Conservation (phyloP, 2,329 filamentous ascomycete species). For the Alternaria alternata region DNA sequence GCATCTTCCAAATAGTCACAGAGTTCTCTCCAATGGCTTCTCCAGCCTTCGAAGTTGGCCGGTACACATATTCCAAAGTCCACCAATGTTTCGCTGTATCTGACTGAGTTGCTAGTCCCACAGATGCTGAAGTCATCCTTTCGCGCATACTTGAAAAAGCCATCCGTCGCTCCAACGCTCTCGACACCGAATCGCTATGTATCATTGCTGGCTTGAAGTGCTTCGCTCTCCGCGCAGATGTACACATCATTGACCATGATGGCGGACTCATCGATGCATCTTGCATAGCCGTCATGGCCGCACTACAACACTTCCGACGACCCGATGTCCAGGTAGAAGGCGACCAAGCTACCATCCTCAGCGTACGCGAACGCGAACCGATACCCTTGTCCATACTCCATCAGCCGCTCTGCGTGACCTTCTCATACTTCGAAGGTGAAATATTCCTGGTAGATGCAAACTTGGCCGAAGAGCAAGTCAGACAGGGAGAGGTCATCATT, state of each 20-base stretch:
- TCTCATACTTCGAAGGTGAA: conserved; percentile 82
- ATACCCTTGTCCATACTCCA: conserved; percentile 91
- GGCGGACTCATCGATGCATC: conserved; percentile 87
- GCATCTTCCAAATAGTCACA: conserved; percentile 89
- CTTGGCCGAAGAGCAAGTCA: conserved; percentile 77
- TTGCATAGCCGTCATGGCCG: conserved; percentile 86
- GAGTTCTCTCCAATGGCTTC: conserved; percentile 93
- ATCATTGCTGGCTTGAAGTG: conserved; percentile 89
- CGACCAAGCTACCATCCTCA: conserved; percentile 84
- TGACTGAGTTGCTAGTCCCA: conserved; percentile 63
- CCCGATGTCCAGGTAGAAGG: conserved; percentile 89
- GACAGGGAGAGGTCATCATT: conserved; percentile 77
- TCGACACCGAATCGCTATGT: conserved; percentile 95
- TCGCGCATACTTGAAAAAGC: conserved; percentile 93
- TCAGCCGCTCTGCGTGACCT: conserved; percentile 89
- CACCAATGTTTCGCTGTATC: conserved; percentile 19
- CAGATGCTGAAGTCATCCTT: conserved; percentile 83
- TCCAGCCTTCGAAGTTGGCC: conserved; percentile 85
- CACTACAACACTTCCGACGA: conserved; percentile 87
- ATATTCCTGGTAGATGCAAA: conserved; percentile 76
- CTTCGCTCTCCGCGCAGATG: conserved; percentile 89
- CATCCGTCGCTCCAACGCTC: conserved; percentile 85
- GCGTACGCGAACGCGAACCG: conserved; percentile 83
- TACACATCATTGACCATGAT: conserved; percentile 91
- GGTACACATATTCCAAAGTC: conserved; percentile 55